Evolutionary conservation across 2,329 filamentous ascomycete genomes (phyloP).

Genomic region (Microsporum ferrugineum): DNA sequence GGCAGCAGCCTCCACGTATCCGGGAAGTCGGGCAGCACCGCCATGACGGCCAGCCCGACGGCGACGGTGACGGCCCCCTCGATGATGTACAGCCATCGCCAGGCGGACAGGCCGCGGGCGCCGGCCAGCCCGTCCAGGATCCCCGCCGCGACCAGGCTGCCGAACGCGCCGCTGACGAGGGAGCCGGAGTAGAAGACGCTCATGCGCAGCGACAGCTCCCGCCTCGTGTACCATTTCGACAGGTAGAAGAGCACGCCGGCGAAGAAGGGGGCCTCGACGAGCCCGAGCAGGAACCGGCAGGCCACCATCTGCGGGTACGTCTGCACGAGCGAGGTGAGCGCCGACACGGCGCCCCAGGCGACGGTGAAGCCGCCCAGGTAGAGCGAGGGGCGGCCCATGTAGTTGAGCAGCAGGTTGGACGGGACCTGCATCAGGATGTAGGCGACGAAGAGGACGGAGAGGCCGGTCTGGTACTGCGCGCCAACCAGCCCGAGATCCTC

Average conservation of each 20-base stretch:
- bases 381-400: conserved; percentile 33
- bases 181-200: conserved; percentile 44
- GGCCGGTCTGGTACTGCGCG: conserved; percentile 31
- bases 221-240: conserved; percentile 44
- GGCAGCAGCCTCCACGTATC: conserved; percentile 35
- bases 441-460: conserved; percentile 35
- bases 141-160: conserved; percentile 44
- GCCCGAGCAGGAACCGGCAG: conserved; percentile 36
- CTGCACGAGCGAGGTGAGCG: conserved; percentile 34
- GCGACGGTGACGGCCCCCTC: conserved; percentile 28
- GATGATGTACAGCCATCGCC: conserved; percentile 34
- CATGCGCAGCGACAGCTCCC: conserved; percentile 41
- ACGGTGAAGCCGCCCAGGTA: conserved; percentile 37
- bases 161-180: conserved; percentile 41
- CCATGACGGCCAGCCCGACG: conserved; percentile 24
- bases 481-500: conserved; percentile 27
- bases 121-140: conserved; percentile 35
- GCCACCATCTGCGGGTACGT: conserved; percentile 34
- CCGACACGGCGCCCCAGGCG: conserved; percentile 38
- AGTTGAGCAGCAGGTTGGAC: conserved; percentile 35
- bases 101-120: conserved; percentile 26
- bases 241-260: conserved; percentile 40
- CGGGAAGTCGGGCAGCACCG: conserved; percentile 33
- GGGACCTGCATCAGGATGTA: conserved; percentile 40
- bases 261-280: conserved; percentile 40